Base-by-base conservation (phyloP, 495 filamentous ascomycete genomes). In the Lichina pygmaea region DNA sequence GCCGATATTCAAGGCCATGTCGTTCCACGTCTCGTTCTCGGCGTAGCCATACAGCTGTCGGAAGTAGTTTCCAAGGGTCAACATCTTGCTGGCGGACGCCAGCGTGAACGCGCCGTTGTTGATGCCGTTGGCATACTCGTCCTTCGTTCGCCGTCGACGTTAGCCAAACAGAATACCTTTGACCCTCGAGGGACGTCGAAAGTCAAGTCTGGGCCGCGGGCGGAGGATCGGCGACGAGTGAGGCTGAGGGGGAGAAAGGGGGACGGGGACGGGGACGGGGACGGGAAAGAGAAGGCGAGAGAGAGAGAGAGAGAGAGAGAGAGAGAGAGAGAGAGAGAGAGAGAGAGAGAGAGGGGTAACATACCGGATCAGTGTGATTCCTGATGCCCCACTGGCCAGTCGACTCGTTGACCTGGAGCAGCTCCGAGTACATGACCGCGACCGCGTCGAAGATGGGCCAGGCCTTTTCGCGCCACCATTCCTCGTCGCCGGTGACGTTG, bases 351-450 rank as follows among this genome's bases (percentile, higher is more conserved):
- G 11, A 7, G 15, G 6, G n/a, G 6, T 3, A 39, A 59, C 63
- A 52, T 55, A 70, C 68, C 13, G 79, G 79, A 57, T 85, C 79
- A 1, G 79, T 85, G 66, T 80, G 79, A 51, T 85, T 85, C n/a
- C 52, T 49, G 8, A 73, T 51, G 37, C 55, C 58, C 40, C 63
- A 73, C 45, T 57, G 52, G 9, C 59, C 60, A 6, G 58, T 63
- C 0, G 62, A 65, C 30, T 54, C 62, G 53, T 78, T 77, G 31
- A 57, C 66, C 37, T 60, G 58, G 8, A 78, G 53, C 6, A 73
- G 46, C 47, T 75, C 65, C 2, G 60, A 58, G 53, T 68, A 77
- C 37, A 77, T 62, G 0, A 64, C 65, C 2, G 72, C 70, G 17
- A 72, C 59, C 6, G 67, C 67, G 47, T 75, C 62, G 48, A 68